Evolutionary conservation across 2,329 filamentous ascomycete species (phyloP).

Genomic region (Colletotrichum sp.): DNA sequence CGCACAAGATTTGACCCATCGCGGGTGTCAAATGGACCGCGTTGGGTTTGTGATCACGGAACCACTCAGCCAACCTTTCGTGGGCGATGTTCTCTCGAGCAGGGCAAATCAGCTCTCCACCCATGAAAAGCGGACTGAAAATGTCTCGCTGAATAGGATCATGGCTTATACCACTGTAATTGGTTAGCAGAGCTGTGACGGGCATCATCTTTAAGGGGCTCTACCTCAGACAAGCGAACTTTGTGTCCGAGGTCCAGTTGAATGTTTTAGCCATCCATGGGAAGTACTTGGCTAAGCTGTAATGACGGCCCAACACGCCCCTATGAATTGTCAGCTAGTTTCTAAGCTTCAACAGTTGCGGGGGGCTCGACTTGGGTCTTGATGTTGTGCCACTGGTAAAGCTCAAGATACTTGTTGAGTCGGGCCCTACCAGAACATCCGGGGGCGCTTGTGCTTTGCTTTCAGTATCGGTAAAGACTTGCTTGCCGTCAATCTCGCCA

Average conservation of each 20-base stretch:
- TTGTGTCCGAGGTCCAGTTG: slow-evolving; percentile 12
- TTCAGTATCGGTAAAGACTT: slow-evolving; percentile 64
- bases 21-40: slow-evolving; percentile 92
- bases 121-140: slow-evolving; percentile 88
- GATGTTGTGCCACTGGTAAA: slow-evolving; percentile 76
- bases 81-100: slow-evolving; percentile 85
- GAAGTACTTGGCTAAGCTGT: slow-evolving; percentile 84
- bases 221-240: neutral
- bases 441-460: slow-evolving; percentile 62
- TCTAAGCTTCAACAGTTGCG: neutral
- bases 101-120: slow-evolving; percentile 79
- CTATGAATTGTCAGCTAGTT: neutral
- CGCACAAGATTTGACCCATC: slow-evolving; percentile 93
- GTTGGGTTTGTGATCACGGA: slow-evolving; percentile 74
- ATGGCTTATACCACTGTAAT: neutral
- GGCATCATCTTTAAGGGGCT: neutral
- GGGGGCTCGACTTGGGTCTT: slow-evolving; percentile 49
- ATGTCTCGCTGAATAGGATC: slow-evolving; percentile 63
- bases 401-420: slow-evolving; percentile 77
- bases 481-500: slow-evolving; percentile 67
- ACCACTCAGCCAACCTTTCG: slow-evolving; percentile 87
- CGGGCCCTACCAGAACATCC: slow-evolving; percentile 82
- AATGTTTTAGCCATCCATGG: slow-evolving; percentile 95
- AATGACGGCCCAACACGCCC: slow-evolving; percentile 87
- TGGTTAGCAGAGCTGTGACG: neutral